These are phyloP conservation scores for Mycena haematopus DNA, from an alignment of 768 basidiomycete genomes.

Conservation along the genomic window DNA sequence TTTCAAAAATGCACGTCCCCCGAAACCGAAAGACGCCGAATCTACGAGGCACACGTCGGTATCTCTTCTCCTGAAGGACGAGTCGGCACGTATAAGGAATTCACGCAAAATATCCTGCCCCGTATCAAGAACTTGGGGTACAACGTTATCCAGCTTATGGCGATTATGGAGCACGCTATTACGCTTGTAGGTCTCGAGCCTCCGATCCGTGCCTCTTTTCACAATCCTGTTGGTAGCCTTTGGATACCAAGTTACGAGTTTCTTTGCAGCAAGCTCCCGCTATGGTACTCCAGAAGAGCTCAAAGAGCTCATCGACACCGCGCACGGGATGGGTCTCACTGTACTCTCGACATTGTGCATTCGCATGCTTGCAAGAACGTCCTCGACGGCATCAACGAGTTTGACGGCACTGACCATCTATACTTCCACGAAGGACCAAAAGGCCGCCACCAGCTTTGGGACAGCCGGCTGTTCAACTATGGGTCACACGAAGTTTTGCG, in stretches of 20 bases:
- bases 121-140: slow-evolving; percentile 93
- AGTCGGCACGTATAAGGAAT: slow-evolving; percentile 96
- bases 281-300: slow-evolving; percentile 96
- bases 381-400: slow-evolving; percentile 92
- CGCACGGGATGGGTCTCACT: slow-evolving; percentile 90
- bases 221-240: slow-evolving; percentile 66
- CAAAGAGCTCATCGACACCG: slow-evolving; percentile 93
- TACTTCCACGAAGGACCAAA: slow-evolving; percentile 96
- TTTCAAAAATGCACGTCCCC: slow-evolving; percentile 81
- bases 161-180: slow-evolving; percentile 98
- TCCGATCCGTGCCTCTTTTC: slow-evolving; percentile 12
- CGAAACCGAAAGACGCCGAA: slow-evolving; percentile 69
- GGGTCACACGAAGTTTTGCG: slow-evolving; percentile 92
- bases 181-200: slow-evolving; percentile 74
- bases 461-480: slow-evolving; percentile 97
- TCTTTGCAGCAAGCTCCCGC: slow-evolving; percentile 97
- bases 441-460: slow-evolving; percentile 96
- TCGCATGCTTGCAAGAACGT: slow-evolving; percentile 99
- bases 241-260: slow-evolving; percentile 97
- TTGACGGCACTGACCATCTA: slow-evolving; percentile 95
- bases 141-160: slow-evolving; percentile 98
- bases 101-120: slow-evolving; percentile 82
- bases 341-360: slow-evolving; percentile 98
- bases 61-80: slow-evolving; percentile 89
- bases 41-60: slow-evolving; percentile 98